Evolutionary conservation across 164 flowering plant genomes (phyloP).

Genomic region (Kalanchoe fedtschenkoi): DNA sequence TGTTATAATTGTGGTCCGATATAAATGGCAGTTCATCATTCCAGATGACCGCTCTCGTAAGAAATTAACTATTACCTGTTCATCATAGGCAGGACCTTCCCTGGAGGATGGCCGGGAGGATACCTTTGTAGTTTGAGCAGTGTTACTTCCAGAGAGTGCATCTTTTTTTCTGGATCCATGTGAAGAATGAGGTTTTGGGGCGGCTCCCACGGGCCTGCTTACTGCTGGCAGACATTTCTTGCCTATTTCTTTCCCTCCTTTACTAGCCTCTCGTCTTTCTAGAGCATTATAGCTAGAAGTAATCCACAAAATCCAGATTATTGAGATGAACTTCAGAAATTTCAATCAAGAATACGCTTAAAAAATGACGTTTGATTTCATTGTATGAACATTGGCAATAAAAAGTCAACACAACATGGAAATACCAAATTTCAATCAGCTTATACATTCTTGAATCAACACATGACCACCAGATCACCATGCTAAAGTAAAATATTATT

Average conservation of each 20-base stretch:
- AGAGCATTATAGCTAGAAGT: constrained; percentile 65
- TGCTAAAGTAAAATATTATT: too few species aligned
- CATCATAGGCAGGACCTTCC: constrained; percentile 55
- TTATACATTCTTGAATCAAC: too few species aligned
- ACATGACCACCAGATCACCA: too few species aligned
- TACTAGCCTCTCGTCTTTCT: constrained; percentile 77
- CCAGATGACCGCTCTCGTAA: background rate
- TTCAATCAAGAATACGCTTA: too few species aligned
- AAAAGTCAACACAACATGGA: too few species aligned
- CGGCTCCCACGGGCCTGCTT: constrained; percentile 35
- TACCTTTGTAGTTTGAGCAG: constrained; percentile 37
- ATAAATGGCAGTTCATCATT: too few species aligned
- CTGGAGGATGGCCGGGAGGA: constrained; percentile 41
- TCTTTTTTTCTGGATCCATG: constrained; percentile 46
- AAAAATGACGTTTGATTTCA: background rate
- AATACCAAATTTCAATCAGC: too few species aligned
- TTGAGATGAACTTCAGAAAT: too few species aligned
- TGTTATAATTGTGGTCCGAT: constrained; percentile 4
- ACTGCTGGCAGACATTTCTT: constrained; percentile 49
- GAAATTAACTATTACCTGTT: constrained; percentile 38
- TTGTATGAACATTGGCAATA: too few species aligned
- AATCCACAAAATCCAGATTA: too few species aligned
- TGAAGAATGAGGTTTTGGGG: constrained; percentile 38
- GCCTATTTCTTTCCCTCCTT: constrained; percentile 71
- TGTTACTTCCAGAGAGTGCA: constrained; percentile 16